Base-by-base conservation (phyloP, 805 yeast species). In the Kuraishia borneana region DNA sequence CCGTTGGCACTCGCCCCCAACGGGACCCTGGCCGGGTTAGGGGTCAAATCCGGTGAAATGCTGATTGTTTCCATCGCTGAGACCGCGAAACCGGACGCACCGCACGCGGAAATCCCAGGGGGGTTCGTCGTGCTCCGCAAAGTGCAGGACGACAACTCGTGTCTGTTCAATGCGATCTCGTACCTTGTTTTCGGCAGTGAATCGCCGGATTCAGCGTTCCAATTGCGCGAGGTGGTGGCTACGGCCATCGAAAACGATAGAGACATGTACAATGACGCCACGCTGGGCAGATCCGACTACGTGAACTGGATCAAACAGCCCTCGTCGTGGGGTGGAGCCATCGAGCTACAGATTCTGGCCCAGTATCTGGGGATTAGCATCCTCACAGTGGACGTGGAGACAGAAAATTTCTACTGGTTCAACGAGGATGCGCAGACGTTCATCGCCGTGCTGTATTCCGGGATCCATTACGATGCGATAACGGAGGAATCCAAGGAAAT, bases 291-390 rank as follows among this genome's bases (percentile, higher is more conserved):
- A 38, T 54, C 67, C 0, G 67, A 69, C 7, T 82, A 82, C 47
- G 54, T 68, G 22, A 40, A 54, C 5, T 82, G 92, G 89, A 82
- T 82, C 17, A 42, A 48, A 31, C 56, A 65, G 36, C 65, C 65
- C 14, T 73, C 65, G 23, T 66, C 80, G 13, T 82, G 92, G 94
- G 94, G 94, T 21, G 94, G 94, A 5, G 89, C 84, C 2, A 80
- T 82, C 32, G 94, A 82, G 48, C 54, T 81, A 31, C 72, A 75
- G 6, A 76, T 82, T 5, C 48, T 82, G 20, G 64, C 83, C 2
- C 60, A 64, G 22, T 61, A 65, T 40, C 60, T 77, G 27, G 58
- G 60, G 4, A 53, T 77, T 5, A 60, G 68, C 3, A 73, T 82
- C 28, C 59, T 65, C 35, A 73, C 84, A 8, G 49, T 78, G 20